These are phyloP conservation scores for Vicia faba DNA, from an alignment of 306 rosid genomes.

Conservation along the genomic window DNA sequence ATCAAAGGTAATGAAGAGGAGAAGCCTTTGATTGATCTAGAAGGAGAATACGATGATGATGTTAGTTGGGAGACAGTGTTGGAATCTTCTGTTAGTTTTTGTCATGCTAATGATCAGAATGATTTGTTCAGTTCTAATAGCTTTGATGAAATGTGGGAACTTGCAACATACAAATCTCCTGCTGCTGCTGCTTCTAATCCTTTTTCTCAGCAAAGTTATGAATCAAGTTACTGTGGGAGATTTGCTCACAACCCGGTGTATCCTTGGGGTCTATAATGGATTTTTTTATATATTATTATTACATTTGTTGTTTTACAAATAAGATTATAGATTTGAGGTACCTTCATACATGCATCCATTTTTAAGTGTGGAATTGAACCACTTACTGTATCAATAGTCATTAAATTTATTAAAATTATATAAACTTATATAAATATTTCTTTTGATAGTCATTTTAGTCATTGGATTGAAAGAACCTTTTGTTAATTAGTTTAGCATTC, in stretches of 20 bases:
- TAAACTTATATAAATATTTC: too few relatives aligned
- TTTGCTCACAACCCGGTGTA: not conserved
- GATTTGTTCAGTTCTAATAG: not conserved
- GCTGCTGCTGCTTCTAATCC: conserved; percentile 44
- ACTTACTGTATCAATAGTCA: not conserved
- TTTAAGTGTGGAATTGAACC: not conserved
- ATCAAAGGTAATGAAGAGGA: conserved; percentile 45
- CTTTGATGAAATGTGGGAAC: conserved; percentile 18
- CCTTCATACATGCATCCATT: not conserved
- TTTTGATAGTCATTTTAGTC: too few relatives aligned
- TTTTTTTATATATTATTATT: not conserved
- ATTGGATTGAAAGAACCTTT: too few relatives aligned
- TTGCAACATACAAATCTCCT: conserved; percentile 21
- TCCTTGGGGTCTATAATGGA: conserved; percentile 17
- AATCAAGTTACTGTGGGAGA: conserved; percentile 17
- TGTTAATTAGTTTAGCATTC: too few relatives aligned
- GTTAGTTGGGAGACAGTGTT: conserved; percentile 64
- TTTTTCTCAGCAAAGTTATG: conserved; percentile 33
- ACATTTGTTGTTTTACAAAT: not conserved
- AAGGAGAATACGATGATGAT: conserved; percentile 31
- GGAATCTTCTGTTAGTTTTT: conserved; percentile 56
- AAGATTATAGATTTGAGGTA: not conserved
- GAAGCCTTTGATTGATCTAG: conserved; percentile 55
- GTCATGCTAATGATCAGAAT: conserved; percentile 28
- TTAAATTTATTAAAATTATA: too few relatives aligned